Conservation (phyloP, 495 filamentous ascomycete genomes). For the Lentithecium fluviatile region DNA sequence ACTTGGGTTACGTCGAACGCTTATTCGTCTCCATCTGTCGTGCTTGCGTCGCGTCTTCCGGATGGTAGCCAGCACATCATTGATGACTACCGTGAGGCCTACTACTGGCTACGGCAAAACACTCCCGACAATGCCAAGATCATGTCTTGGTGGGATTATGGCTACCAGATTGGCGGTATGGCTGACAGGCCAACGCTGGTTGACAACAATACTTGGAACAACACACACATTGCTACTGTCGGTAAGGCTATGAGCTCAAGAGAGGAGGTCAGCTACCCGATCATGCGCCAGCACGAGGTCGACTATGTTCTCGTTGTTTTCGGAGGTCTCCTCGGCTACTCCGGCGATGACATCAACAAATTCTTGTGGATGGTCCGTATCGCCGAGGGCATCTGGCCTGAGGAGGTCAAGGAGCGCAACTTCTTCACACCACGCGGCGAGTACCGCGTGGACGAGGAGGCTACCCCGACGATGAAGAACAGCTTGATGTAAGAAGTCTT, state of each 20-base stretch:
- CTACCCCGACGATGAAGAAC: slow-evolving; percentile 98
- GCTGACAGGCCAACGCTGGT: slow-evolving; percentile 96
- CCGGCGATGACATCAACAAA: slow-evolving; percentile 99
- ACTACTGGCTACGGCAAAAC: slow-evolving; percentile 99
- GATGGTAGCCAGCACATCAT: slow-evolving; percentile 98
- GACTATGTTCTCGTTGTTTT: slow-evolving; percentile 98
- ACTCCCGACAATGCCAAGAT: slow-evolving; percentile 93
- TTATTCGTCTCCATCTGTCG: slow-evolving; percentile 96
- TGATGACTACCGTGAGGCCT: slow-evolving; percentile 98
- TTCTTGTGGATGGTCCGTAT: slow-evolving; percentile 99
- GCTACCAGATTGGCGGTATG: slow-evolving; percentile 99
- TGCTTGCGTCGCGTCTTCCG: slow-evolving; percentile 85
- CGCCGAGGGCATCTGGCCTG: slow-evolving; percentile 98
- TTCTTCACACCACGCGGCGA: slow-evolving; percentile 96
- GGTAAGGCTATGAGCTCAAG: slow-evolving; percentile 98
- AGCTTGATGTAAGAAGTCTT: slow-evolving; percentile 79
- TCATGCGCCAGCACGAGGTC: slow-evolving; percentile 96
- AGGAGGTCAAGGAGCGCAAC: slow-evolving; percentile 95
- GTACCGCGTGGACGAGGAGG: slow-evolving; percentile 89
- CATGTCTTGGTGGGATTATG: slow-evolving; percentile 99
- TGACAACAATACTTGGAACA: slow-evolving; percentile 99
- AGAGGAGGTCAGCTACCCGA: slow-evolving; percentile 98
- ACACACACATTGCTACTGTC: slow-evolving; percentile 98
- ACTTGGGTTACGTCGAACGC: slow-evolving; percentile 99
- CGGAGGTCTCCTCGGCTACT: slow-evolving; percentile 93